Conservation (phyloP, 768 basidiomycete genomes). For the Hemileccinum impolitum region DNA sequence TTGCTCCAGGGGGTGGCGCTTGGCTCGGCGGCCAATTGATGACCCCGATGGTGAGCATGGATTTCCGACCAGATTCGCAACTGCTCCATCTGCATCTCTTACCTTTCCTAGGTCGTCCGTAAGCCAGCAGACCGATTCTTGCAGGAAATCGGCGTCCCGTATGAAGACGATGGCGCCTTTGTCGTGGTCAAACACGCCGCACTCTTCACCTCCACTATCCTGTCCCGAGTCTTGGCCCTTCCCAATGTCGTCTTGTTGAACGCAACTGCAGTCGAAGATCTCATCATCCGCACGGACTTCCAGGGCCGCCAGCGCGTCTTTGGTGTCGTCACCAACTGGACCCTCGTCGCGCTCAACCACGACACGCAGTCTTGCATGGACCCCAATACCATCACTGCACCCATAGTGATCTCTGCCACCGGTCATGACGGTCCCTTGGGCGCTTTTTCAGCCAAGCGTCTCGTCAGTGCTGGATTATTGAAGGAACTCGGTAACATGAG, state of each 20-base stretch:
- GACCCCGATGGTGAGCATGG: slow-evolving; percentile 68
- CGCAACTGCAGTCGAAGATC: slow-evolving; percentile 78
- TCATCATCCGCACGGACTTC: slow-evolving; percentile 60
- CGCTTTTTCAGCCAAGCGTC: slow-evolving; percentile 75
- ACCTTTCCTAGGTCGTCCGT: slow-evolving; percentile 54
- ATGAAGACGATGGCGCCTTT: slow-evolving; percentile 74
- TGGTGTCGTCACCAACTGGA: slow-evolving; percentile 57
- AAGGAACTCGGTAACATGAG: slow-evolving; percentile 79
- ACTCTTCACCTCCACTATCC: slow-evolving; percentile 73
- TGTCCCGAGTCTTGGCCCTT: slow-evolving; percentile 65
- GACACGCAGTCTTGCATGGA: slow-evolving; percentile 79
- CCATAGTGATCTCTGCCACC: slow-evolving; percentile 66
- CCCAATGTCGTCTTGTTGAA: slow-evolving; percentile 76
- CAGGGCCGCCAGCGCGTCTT: slow-evolving; percentile 41
- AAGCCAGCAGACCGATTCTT: slow-evolving; percentile 77
- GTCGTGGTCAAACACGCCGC: slow-evolving; percentile 83
- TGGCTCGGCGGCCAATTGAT: slow-evolving; percentile 80
- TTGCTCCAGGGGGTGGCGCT: slow-evolving; percentile 76
- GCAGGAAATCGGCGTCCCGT: slow-evolving; percentile 63
- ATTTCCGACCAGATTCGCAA: not conserved
- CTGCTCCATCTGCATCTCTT: not conserved
- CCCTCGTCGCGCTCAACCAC: slow-evolving; percentile 53
- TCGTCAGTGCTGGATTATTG: slow-evolving; percentile 70
- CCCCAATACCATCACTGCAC: slow-evolving; percentile 80
- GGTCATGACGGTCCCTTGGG: slow-evolving; percentile 82